These are phyloP conservation scores for Nakazawaea populi DNA, from an alignment of 805 yeast species.

Conservation along the genomic window DNA sequence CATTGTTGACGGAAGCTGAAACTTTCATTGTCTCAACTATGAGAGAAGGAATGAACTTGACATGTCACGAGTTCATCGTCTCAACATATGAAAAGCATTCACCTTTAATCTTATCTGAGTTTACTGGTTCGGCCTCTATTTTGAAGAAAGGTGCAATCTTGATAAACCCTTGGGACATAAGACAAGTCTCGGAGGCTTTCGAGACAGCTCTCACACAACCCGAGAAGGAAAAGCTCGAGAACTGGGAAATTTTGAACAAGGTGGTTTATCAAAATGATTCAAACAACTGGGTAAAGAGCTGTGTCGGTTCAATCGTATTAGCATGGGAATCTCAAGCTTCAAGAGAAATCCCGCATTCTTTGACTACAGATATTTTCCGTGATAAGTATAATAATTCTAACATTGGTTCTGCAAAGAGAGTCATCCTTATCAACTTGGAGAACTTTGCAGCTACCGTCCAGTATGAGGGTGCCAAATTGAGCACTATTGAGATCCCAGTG, in stretches of 20 bases:
- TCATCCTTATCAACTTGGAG: constrained; percentile 50
- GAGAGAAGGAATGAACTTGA: constrained; percentile 95
- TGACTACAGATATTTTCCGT: constrained; percentile 28
- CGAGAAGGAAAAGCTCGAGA: constrained; percentile 43
- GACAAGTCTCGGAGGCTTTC: constrained; percentile 58
- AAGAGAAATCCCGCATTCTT: constrained; percentile 16
- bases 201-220: constrained; percentile 61
- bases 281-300: constrained; percentile 61
- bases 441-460: constrained; percentile 29
- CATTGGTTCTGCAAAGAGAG: constrained; percentile 26
- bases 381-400: constrained; percentile 21
- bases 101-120: constrained; percentile 84
- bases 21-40: constrained; percentile 82
- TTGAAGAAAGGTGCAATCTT: constrained; percentile 64
- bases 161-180: constrained; percentile 89
- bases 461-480: constrained; percentile 29
- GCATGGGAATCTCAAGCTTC: constrained; percentile 38
- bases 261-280: constrained; percentile 66
- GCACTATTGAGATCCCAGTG: constrained; percentile 56
- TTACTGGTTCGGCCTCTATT: constrained; percentile 88
- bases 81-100: constrained; percentile 68
- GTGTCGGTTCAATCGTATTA: constrained; percentile 47
- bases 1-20: constrained; percentile 80
- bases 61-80: constrained; percentile 89
- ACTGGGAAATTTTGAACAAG: constrained; percentile 60